Base-by-base conservation (phyloP, 2,329 filamentous ascomycete species). In the Colletotrichum sp. region DNA sequence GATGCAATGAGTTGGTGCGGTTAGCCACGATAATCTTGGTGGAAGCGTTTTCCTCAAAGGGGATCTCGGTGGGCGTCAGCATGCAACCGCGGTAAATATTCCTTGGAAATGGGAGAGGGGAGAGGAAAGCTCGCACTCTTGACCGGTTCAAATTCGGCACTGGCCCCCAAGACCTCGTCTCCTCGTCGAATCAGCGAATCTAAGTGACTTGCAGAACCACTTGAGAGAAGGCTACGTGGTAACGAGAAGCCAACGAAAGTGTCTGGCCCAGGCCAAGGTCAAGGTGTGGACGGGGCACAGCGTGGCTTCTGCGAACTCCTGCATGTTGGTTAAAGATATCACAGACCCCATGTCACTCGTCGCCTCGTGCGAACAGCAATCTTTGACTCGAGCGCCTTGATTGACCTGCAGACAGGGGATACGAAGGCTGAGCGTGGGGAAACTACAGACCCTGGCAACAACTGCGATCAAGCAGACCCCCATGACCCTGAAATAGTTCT, bases 221-320 rank as follows among this genome's bases (percentile, higher is more conserved):
- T 52, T 52, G 44, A 49, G 39, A 49, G 6, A n/a, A 49, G 16
- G 44, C n/a, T 52, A 2, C n/a, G n/a, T 1, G 44, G n/a, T 21
- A 13, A 52, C n/a, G n/a, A 52, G 44, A 13, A 21, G n/a, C n/a
- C 44, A 24, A 52, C n/a, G n/a, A 24, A 52, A 13, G n/a, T 21
- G n/a, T 52, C 3, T 52, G 44, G 44, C 10, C 44, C 10, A 8
- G 1, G n/a, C n/a, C n/a, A 13, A 52, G 10, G n/a, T 21, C n/a
- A 7, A 52, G n/a, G 44, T 52, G 10, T 1, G 44, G n/a, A 21
- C 6, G n/a, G n/a, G 44, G n/a, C 44, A 24, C 44, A 52, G 6
- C 44, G n/a, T 52, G n/a, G 10, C 28, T n/a, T n/a, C 59, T 63
- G 59, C 18, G 59, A 63, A 24, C 30, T 21, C n/a, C 59, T 36